Conservation (phyloP, 2,329 filamentous ascomycete genomes). For the Penicillium sp. region DNA sequence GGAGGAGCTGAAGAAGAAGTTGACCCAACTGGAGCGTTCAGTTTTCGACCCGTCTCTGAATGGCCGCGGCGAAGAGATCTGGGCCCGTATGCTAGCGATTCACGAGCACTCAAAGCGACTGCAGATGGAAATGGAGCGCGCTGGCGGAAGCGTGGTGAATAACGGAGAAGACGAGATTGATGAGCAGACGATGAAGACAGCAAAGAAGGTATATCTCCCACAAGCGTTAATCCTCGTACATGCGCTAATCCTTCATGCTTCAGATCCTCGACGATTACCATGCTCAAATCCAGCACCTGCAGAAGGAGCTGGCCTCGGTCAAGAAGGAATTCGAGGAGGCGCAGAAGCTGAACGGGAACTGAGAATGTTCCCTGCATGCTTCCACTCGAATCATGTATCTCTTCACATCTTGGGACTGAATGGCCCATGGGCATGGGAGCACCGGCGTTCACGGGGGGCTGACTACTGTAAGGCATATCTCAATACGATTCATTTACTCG, state of each 20-base stretch:
- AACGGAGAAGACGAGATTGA: conserved; percentile 51
- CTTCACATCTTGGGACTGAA: conserved; percentile 11
- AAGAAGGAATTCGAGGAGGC: conserved; percentile 60
- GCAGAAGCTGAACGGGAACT: conserved; percentile 40
- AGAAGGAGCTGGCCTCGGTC: conserved; percentile 59
- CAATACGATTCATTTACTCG: conserved; percentile 16
- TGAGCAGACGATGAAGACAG: conserved; percentile 58
- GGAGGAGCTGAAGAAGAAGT: conserved; percentile 62
- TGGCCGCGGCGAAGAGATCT: conserved; percentile 63
- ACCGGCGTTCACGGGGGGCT: conserved; percentile 21
- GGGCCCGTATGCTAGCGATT: conserved; percentile 64
- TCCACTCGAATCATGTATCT: conserved; percentile 10
- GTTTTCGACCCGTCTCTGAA: conserved; percentile 61
- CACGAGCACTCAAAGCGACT: conserved; percentile 59
- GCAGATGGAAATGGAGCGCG: conserved; percentile 59
- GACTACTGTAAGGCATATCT: conserved; percentile 24
- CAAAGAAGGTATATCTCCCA: conserved; percentile 55
- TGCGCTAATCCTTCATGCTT: neutral
- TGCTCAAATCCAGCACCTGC: conserved; percentile 55
- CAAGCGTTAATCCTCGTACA: neutral
- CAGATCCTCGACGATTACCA: conserved; percentile 53
- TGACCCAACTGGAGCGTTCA: conserved; percentile 56
- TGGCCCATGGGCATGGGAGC: conserved; percentile 23
- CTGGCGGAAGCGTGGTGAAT: conserved; percentile 42
- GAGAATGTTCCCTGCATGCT: conserved; percentile 4